These are phyloP conservation scores for Carnegiea gigantea DNA, from an alignment of 179 eudicot species.

Conservation along the genomic window DNA sequence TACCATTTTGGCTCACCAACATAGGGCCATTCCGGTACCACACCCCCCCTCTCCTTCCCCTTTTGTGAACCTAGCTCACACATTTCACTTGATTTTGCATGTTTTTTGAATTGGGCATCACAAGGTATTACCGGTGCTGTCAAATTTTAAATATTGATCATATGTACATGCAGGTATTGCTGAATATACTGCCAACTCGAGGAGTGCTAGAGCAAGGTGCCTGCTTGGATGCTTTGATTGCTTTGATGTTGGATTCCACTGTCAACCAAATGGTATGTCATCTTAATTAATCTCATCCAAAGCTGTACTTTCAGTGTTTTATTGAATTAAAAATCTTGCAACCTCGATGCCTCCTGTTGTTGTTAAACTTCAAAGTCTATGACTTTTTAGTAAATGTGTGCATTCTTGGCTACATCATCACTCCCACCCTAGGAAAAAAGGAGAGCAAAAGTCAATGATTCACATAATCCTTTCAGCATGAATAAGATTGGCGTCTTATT, in stretches of 20 bases:
- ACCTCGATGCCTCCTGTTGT: background rate
- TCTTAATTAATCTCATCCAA: background rate
- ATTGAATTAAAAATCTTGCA: background rate
- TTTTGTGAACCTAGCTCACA: too few species aligned
- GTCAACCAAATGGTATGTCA: conserved; percentile 78
- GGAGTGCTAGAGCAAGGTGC: conserved; percentile 94
- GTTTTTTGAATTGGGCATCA: too few species aligned
- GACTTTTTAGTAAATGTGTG: background rate
- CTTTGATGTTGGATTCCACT: conserved; percentile 89
- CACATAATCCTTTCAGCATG: background rate
- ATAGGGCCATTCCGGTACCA: conserved; percentile 74
- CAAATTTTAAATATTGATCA: background rate
- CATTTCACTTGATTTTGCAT: too few species aligned
- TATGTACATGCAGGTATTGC: conserved; percentile 54
- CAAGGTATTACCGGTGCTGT: background rate
- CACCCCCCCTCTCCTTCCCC: too few species aligned
- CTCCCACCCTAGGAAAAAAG: background rate
- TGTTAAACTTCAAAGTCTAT: background rate
- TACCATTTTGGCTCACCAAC: conserved; percentile 70
- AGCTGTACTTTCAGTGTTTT: background rate
- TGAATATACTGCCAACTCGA: conserved; percentile 78
- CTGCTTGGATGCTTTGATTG: conserved; percentile 85
- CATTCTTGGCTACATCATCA: background rate
- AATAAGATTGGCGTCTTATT: background rate
- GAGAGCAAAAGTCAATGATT: background rate